Evolutionary conservation across 1,284 basidiomycete species (phyloP), one percentile per base, ranked within the genome.

Genomic region (Caloboletus firmus): DNA sequence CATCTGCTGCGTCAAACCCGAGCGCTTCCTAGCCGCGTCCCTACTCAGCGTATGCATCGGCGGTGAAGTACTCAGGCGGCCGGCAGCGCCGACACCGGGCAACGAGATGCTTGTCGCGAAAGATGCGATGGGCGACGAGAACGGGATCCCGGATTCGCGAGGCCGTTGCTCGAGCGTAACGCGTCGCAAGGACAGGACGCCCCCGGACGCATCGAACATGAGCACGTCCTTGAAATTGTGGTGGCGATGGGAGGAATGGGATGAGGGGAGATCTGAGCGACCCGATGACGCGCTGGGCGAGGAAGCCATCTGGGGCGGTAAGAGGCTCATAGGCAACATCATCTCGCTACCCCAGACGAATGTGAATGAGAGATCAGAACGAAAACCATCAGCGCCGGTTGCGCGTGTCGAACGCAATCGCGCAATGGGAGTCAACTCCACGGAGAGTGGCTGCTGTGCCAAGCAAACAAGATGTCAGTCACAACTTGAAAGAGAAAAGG

Each of bases 211-310:
- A 63, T 89, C 83, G 59, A 89, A 88, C 2, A 88, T 66, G 20
- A 89, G 76, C 0, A 87, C 59, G 59, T 89, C 85, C 64, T 86
- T 84, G 59, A 77, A 79, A 57, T 82, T 81, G 30, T 72, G 71
- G 6, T 74, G 70, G 24, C 64, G 66, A 32, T 65, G 72, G 31
- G 63, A 53, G 0, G 64, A 69, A 51, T 71, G 66, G 2, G 72
- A 68, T 4, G 76, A 75, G 0, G 70, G 63, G 3, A 73, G 67
- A 50, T 76, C 74, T 0, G 73, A 62, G 28, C 68, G 60, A 62
- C 66, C 37, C 57, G 71, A 49, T 56, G 71, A 55, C 65, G 72
- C 45, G 67, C 72, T 58, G 56, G 60, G 51, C 48, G 73, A 60
- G 57, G 74, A 64, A 50, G 63, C 41, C 58, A 66, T 49, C 24